These are phyloP conservation scores for Sugiyamaella novakii DNA, from an alignment of 1,139 yeast genomes.

Conservation along the genomic window DNA sequence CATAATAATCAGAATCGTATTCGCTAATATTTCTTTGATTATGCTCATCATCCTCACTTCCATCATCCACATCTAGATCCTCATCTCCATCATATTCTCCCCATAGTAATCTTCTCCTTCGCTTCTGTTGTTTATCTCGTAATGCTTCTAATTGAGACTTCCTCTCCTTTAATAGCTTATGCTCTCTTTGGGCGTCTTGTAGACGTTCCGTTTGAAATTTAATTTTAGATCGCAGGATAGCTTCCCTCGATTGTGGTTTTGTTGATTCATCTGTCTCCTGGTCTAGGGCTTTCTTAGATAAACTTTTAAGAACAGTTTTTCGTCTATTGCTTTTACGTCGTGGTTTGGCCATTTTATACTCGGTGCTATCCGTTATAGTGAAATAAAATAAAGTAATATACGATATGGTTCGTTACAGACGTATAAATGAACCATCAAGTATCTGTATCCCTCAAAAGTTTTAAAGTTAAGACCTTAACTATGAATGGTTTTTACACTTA, in stretches of 20 bases:
- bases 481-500: not conserved
- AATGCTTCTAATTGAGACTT: conserved; percentile 20
- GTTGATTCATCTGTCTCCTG: conserved; percentile 6
- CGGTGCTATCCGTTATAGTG: no score
- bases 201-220: not conserved
- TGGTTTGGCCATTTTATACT: conserved; percentile 25
- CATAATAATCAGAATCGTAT: conserved; percentile 18
- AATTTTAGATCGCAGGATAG: no score
- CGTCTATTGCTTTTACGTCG: conserved; percentile 25
- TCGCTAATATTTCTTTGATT: not conserved
- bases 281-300: conserved; percentile 16
- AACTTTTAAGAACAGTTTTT: conserved; percentile 20
- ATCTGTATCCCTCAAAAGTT: not conserved
- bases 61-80: conserved; percentile 19
- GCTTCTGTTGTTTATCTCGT: conserved; percentile 25
- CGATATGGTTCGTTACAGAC: no score
- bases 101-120: conserved; percentile 25
- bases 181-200: not conserved
- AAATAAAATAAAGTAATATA: no score
- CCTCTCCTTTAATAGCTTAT: not conserved
- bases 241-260: no score
- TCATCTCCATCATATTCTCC: conserved; percentile 22
- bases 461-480: not conserved
- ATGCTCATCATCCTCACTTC: conserved; percentile 5
- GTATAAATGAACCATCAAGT: no score